Conservation (phyloP, 345 rosid genomes). For the Sisymbrium irio region DNA sequence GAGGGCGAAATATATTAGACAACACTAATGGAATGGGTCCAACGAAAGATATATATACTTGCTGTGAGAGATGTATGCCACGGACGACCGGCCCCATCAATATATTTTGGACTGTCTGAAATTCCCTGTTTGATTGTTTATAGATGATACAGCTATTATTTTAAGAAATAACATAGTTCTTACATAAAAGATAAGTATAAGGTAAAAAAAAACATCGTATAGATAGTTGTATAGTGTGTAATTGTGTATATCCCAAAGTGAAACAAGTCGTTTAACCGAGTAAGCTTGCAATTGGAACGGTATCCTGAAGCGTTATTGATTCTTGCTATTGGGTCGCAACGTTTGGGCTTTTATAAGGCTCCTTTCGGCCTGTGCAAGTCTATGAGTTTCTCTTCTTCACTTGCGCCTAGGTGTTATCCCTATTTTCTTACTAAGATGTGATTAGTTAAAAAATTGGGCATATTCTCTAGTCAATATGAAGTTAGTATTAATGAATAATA, state of each 20-base stretch:
- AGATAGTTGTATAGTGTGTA: not conserved
- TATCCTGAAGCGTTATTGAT: not conserved
- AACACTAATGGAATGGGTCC: slow-evolving; percentile 8
- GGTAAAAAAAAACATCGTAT: not conserved
- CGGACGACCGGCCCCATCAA: not conserved
- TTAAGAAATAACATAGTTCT: not conserved
- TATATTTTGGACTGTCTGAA: not conserved
- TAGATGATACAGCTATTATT: not conserved
- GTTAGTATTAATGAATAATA: not conserved
- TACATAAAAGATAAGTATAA: not conserved
- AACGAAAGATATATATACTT: not conserved
- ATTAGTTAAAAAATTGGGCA: not conserved
- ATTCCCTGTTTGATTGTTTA: not conserved
- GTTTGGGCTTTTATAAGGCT: not conserved
- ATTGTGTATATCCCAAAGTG: not conserved
- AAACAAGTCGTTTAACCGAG: not conserved
- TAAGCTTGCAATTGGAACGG: not conserved
- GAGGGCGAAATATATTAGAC: not conserved
- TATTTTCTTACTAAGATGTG: too few relatives aligned
- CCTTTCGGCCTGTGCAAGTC: not conserved
- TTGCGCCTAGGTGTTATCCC: not conserved
- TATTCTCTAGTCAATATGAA: not conserved
- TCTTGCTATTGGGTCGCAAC: not conserved
- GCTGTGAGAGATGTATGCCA: not conserved
- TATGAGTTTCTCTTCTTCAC: not conserved